Percentiles rank a stretch among this genome's conserved stretches.
phyloP scores from a whole-genome alignment of 306 rosid genomes.

The Gleditsia sinensis region DNA sequence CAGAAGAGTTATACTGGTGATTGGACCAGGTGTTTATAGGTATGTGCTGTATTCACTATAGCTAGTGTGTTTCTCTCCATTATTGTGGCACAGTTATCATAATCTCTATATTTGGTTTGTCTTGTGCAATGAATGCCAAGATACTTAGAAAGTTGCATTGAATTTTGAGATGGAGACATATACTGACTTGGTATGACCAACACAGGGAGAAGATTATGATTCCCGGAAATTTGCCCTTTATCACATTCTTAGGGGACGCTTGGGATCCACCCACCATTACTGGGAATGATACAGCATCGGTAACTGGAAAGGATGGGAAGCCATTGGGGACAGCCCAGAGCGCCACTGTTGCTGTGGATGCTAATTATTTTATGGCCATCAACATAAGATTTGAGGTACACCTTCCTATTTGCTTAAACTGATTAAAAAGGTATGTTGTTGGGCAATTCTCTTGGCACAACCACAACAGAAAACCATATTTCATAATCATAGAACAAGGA shows the following conservation, averaged over 20 bases:
- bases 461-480: not conserved
- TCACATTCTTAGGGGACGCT: slow-evolving; percentile 60
- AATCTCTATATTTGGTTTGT: too few relatives aligned
- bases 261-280: slow-evolving; percentile 56
- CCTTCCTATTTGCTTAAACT: not conserved
- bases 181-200: not conserved
- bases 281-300: slow-evolving; percentile 66
- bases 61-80: not conserved
- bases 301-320: slow-evolving; percentile 39
- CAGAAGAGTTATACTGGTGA: slow-evolving; percentile 50
- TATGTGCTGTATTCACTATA: slow-evolving; percentile 19
- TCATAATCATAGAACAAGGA: not conserved
- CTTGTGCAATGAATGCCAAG: too few relatives aligned
- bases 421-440: not conserved
- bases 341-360: slow-evolving; percentile 73
- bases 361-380: slow-evolving; percentile 64
- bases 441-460: not conserved
- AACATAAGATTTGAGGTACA: slow-evolving; percentile 74
- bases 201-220: slow-evolving; percentile 64
- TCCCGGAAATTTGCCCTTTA: slow-evolving; percentile 48
- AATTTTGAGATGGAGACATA: not conserved
- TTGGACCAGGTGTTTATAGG: slow-evolving; percentile 69
- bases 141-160: not conserved
- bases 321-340: slow-evolving; percentile 59
- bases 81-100: not conserved